These are phyloP conservation scores for Kluyveromyces sp. DNA, from an alignment of 1,139 yeast genomes.

Conservation along the genomic window DNA sequence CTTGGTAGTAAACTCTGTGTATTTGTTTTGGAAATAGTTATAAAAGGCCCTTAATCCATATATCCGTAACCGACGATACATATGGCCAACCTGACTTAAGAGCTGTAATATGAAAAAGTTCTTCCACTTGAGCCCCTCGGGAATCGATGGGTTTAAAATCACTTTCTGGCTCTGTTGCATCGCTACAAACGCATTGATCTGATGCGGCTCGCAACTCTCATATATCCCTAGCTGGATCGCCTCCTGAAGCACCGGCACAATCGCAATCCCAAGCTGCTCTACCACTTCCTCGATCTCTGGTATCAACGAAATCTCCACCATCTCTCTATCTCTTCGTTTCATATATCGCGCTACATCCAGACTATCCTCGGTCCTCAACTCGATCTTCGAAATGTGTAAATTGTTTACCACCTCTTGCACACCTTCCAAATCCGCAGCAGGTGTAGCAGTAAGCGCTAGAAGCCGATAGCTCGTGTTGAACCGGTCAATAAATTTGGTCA, in stretches of 20 bases:
- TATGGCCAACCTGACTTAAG: conserved; percentile 69
- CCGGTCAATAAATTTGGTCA: conserved; percentile 56
- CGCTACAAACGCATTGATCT: conserved; percentile 64
- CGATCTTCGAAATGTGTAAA: conserved; percentile 66
- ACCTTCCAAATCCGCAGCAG: conserved; percentile 79
- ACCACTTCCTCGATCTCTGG: conserved; percentile 47
- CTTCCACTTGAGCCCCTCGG: conserved; percentile 68
- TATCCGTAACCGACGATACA: conserved; percentile 56
- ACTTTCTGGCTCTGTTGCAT: conserved; percentile 61
- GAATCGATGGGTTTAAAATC: conserved; percentile 42
- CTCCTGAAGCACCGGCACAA: conserved; percentile 53
- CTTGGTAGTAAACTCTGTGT: conserved; percentile 51
- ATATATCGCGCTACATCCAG: conserved; percentile 74
- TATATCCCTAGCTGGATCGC: conserved; percentile 60
- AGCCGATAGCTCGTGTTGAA: conserved; percentile 64
- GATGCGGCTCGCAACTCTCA: conserved; percentile 55
- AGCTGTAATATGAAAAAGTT: conserved; percentile 53
- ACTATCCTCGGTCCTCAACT: conserved; percentile 79
- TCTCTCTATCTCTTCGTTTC: conserved; percentile 58
- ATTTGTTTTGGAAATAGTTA: conserved; percentile 52
- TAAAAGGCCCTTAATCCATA: conserved; percentile 81
- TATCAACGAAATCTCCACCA: conserved; percentile 47
- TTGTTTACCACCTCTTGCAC: conserved; percentile 79
- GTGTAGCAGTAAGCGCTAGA: conserved; percentile 91
- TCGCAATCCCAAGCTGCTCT: conserved; percentile 49